These are phyloP conservation scores for Berkeleyomyces rouxiae DNA, from an alignment of 2,329 filamentous ascomycete species.

Conservation along the genomic window DNA sequence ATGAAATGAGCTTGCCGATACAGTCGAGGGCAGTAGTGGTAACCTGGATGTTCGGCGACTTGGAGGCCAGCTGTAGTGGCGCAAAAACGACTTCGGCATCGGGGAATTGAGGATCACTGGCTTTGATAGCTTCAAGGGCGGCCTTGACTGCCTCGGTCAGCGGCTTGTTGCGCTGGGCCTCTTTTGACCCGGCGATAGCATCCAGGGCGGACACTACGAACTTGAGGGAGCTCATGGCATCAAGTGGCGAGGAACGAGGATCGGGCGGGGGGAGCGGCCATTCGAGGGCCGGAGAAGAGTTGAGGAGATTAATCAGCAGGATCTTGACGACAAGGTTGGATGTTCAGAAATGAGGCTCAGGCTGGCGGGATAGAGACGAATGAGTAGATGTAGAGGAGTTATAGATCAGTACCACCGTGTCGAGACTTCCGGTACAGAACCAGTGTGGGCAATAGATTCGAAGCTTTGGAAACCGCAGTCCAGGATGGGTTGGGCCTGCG, in stretches of 20 bases:
- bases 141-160: constrained; percentile 66
- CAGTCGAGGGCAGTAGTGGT: constrained; percentile 88
- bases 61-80: constrained; percentile 77
- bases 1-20: constrained; percentile 97
- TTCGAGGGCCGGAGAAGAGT: neutral
- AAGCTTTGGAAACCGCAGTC: neutral
- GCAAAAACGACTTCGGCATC: constrained; percentile 86
- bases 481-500: neutral
- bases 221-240: constrained; percentile 68
- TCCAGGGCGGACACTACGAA: constrained; percentile 91
- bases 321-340: neutral
- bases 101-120: constrained; percentile 63
- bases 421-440: neutral
- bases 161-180: constrained; percentile 73
- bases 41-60: constrained; percentile 67
- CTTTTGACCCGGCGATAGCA: constrained; percentile 78
- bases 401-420: neutral
- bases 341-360: neutral
- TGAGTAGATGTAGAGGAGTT: neutral
- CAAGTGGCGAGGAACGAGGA: neutral
- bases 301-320: neutral
- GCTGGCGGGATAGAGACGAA: neutral
- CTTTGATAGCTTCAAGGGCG: constrained; percentile 73
- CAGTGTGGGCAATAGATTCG: neutral
- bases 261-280: neutral